These are phyloP conservation scores for Fusarium nurragi DNA, from an alignment of 2,329 filamentous ascomycete species.

Conservation along the genomic window DNA sequence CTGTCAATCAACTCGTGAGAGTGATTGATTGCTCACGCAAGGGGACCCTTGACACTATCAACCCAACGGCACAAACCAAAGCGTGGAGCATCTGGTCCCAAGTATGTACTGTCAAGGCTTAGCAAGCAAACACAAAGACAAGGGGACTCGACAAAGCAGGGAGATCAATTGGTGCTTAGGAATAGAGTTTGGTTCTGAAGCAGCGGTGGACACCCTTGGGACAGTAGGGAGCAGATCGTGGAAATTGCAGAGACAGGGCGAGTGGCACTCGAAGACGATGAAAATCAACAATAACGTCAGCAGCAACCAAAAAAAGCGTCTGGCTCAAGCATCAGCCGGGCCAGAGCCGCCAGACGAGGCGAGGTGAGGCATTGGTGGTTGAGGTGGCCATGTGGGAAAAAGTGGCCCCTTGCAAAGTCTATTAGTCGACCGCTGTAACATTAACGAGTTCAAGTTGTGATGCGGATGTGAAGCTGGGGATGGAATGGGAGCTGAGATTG, in stretches of 20 bases:
- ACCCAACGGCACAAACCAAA: slow-evolving; percentile 24
- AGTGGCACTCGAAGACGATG: not conserved
- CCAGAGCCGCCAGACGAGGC: not conserved
- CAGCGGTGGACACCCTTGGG: slow-evolving; percentile 36
- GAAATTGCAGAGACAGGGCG: slow-evolving; percentile 37
- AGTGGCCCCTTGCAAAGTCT: not conserved
- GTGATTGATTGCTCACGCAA: slow-evolving; percentile 2
- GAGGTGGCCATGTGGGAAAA: slow-evolving; percentile 37
- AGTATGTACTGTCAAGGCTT: slow-evolving; percentile 22
- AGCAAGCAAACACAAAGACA: slow-evolving; percentile 21
- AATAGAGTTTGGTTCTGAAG: slow-evolving; percentile 45
- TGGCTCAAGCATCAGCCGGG: slow-evolving; percentile 28
- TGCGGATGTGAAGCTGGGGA: slow-evolving; percentile 12
- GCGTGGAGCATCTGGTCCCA: slow-evolving; percentile 2
- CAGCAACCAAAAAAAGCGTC: slow-evolving; percentile 13
- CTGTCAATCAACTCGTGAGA: not conserved
- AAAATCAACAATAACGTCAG: slow-evolving; percentile 2
- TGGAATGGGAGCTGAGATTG: not conserved
- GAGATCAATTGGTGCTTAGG: slow-evolving; percentile 22
- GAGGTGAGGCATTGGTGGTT: slow-evolving; percentile 3
- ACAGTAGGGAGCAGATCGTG: slow-evolving; percentile 27
- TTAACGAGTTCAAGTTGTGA: not conserved
- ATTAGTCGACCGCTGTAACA: slow-evolving; percentile 3
- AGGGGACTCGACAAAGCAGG: slow-evolving; percentile 15
- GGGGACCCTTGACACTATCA: slow-evolving; percentile 19